phyloP scores from a whole-genome alignment of 23 red algal genomes.

The Gracilaria caudata region DNA sequence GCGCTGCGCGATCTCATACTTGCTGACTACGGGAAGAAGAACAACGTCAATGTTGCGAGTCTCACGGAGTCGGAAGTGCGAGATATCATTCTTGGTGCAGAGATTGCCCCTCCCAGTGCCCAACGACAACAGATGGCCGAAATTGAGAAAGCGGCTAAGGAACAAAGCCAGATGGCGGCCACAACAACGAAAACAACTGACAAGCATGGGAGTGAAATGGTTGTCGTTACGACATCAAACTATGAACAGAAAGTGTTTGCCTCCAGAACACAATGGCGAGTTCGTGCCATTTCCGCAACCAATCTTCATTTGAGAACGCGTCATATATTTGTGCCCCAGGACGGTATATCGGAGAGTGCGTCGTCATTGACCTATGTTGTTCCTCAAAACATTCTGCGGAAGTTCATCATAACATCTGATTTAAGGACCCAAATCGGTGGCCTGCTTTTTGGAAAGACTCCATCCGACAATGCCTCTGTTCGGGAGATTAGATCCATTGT shows the following conservation, averaged over 20 bases:
- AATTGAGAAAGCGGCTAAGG: constrained; percentile 87
- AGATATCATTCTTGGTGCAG: constrained; percentile 95
- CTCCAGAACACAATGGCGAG: constrained; percentile 88
- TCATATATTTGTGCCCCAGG: constrained; percentile 85
- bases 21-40: constrained; percentile 97
- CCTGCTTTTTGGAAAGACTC: constrained; percentile 75
- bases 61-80: constrained; percentile 91
- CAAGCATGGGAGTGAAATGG: constrained; percentile 82
- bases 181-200: constrained; percentile 78
- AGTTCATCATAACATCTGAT: constrained; percentile 83
- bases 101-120: constrained; percentile 84
- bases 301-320: constrained; percentile 85
- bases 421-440: constrained; percentile 88
- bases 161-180: constrained; percentile 94
- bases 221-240: constrained; percentile 84
- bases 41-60: constrained; percentile 95
- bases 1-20: constrained; percentile 89
- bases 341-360: constrained; percentile 8
- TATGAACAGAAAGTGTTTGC: constrained; percentile 93
- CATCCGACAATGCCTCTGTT: constrained; percentile 72
- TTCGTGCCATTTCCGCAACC: constrained; percentile 81
- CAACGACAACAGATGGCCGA: constrained; percentile 95
- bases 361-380: constrained; percentile 78
- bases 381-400: constrained; percentile 86
- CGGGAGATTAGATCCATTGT: constrained; percentile 82